phyloP scores from a whole-genome alignment of 345 rosid genomes.

The Populus ilicifolia region DNA sequence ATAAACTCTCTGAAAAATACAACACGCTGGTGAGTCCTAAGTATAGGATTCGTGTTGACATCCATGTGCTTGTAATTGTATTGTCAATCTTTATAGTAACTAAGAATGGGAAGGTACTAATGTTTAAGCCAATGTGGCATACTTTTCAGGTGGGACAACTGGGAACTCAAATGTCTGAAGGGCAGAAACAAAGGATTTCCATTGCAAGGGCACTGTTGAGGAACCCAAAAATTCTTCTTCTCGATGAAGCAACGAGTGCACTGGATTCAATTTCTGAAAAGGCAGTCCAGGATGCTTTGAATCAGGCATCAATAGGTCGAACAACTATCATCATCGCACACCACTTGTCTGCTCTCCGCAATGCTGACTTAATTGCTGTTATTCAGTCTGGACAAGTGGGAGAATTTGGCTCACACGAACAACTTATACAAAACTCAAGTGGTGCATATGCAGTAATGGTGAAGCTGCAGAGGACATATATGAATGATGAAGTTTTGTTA shows the following conservation, averaged over 20 bases:
- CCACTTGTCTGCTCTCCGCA: constrained; percentile 42
- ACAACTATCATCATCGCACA: constrained; percentile 52
- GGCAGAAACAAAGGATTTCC: constrained; percentile 54
- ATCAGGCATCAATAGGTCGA: constrained; percentile 47
- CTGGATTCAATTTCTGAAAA: constrained; percentile 48
- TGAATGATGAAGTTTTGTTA: constrained; percentile 3
- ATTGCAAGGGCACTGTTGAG: constrained; percentile 50
- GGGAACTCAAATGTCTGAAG: constrained; percentile 46
- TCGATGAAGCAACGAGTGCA: constrained; percentile 46
- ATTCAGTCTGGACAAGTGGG: constrained; percentile 39
- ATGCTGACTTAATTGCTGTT: constrained; percentile 41
- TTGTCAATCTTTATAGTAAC: neutral
- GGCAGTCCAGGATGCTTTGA: constrained; percentile 49
- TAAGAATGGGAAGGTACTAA: neutral
- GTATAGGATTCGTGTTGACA: neutral
- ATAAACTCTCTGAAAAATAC: constrained; percentile 41
- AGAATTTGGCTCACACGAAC: constrained; percentile 50
- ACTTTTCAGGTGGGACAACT: constrained; percentile 44
- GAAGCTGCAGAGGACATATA: constrained; percentile 25
- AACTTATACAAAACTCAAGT: constrained; percentile 36
- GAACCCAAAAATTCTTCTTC: constrained; percentile 43
- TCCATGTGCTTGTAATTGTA: neutral
- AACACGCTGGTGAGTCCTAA: constrained; percentile 36
- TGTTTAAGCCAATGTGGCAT: neutral
- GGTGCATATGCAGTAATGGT: constrained; percentile 43